Conservation (phyloP, 75 land plant species). For the Ceratopteris richardii region DNA sequence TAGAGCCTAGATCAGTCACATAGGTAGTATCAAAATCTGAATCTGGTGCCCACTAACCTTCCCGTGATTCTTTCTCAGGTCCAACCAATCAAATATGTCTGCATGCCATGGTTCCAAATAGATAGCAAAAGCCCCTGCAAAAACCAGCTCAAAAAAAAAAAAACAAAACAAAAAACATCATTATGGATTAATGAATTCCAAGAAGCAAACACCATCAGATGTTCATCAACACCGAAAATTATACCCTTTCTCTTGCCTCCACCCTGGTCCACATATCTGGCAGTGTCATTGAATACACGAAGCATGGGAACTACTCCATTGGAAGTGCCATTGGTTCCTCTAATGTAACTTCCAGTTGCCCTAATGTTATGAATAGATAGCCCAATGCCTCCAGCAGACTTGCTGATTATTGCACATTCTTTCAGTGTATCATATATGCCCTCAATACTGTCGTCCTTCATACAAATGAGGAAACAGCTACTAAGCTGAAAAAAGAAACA, state of each 20-base stretch:
- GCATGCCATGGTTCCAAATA: conserved; percentile 99
- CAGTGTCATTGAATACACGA: conserved; percentile 96
- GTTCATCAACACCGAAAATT: too few species aligned
- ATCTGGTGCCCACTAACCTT: conserved; percentile 34
- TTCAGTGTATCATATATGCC: conserved; percentile 96
- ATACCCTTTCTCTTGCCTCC: conserved; percentile 98
- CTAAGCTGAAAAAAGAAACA: conserved; percentile 56
- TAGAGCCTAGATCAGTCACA: too few species aligned
- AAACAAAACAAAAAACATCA: conserved; percentile 5
- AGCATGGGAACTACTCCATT: conserved; percentile 98
- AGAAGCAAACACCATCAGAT: too few species aligned
- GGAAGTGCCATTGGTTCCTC: conserved; percentile 97
- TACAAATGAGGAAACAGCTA: conserved; percentile 93
- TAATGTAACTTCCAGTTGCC: conserved; percentile 93
- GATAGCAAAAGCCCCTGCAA: conserved; percentile 88
- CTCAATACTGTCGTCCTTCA: conserved; percentile 99
- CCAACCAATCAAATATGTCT: conserved; percentile 86
- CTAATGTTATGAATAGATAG: conserved; percentile 86
- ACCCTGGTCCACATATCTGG: conserved; percentile 99
- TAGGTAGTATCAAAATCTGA: too few species aligned
- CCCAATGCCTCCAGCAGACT: conserved; percentile 97
- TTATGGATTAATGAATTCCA: too few species aligned
- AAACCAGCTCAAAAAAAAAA: neutral
- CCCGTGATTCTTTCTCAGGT: conserved; percentile 91
- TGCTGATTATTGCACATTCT: conserved; percentile 98